Evolutionary conservation across 441 rosid species (phyloP), one percentile per base, ranked within the genome.

Genomic region (Manihot esculenta): DNA sequence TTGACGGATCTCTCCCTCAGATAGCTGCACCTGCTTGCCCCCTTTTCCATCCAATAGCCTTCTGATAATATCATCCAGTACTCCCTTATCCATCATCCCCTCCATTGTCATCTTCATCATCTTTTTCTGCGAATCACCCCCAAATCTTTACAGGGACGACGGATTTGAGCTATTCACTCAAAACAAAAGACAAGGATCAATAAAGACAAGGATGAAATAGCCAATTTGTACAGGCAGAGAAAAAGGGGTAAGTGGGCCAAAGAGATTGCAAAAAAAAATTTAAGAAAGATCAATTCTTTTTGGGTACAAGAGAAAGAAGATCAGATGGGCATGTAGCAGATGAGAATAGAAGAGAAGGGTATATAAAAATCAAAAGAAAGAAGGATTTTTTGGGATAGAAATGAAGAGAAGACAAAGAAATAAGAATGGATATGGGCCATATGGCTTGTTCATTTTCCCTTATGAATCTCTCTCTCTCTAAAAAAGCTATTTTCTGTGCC

Each of bases 1-100:
- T 78, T 93, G 99, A 72, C 98, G 98, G 85, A 93, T 93, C 92
- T 93, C 99, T 61, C 81, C 84, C 82, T 95, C 99, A 0, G 98
- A 95, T 49, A 93, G 87, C 87, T 93, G 97, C 63, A 91, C 99
- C 72, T 93, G 99, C 74, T 86, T 93, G 10, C 92, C 92, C 73
- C 93, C 98, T 89, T 81, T 93, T 10, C 98, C 97, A 48, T 89
- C 99, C 82, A 95, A 78, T 20, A 95, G 73, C 81, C 99, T 91
- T 77, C 94, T 83, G 54, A 93, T 89, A n/a, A 95, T 89, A 72
- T 95, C 99, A 81, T 95, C 97, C 88, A 95, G 73, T 10, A 86
- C 95, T 57, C 85, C 80, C 73, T 78, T 85, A 79, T 93, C 96
- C 94, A 91, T 86, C 89, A 87, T 88, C 59, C 94, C 94, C 74